Base-by-base conservation (phyloP, 2,329 filamentous ascomycete species). In the Nectriaceae sp. region DNA sequence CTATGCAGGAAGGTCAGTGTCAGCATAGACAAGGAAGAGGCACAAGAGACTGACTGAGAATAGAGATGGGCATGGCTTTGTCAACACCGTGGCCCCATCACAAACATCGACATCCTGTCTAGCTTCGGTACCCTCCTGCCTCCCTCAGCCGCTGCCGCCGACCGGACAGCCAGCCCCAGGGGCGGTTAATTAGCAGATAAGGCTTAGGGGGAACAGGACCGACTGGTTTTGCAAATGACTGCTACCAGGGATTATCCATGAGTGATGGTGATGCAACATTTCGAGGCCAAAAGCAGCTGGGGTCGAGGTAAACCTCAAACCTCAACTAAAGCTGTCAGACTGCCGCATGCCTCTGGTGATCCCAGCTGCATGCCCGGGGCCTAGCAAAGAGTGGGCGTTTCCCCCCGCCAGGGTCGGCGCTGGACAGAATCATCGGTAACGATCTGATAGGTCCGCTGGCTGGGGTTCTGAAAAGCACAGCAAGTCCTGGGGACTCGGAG, bases 361-460 rank as follows among this genome's bases (percentile, higher is more conserved):
- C 33, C 33, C 33, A 19, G 33, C n/a, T 16, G 13, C 24, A 29
- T 6, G 24, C 6, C 24, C 24, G 24, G 24, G 6, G 13, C 13
- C 24, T 13, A 29, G n/a, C n/a, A n/a, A n/a, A n/a, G n/a, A n/a
- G n/a, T 29, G 24, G 24, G 24, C 13, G 13, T 29, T 29, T 29
- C 13, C 24, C 24, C 24, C n/a, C n/a, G n/a, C n/a, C n/a, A n/a
- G n/a, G n/a, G n/a, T n/a, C n/a, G n/a, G n/a, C 24, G 24, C 24
- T 29, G 6, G 13, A 29, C 24, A 29, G 13, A 13, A 13, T 13
- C 24, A 29, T 13, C 24, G 24, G 13, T 29, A 13, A 13, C 57
- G 53, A 59, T 62, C 54, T 60, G 54, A 59, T 60, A 60, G 55
- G 56, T 52, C 38, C 33, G 44, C 48, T 47, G 57, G 59, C 24